Evolutionary conservation across 345 rosid species (phyloP), one percentile per base, ranked within the genome.

Genomic region (Salix caprea): DNA sequence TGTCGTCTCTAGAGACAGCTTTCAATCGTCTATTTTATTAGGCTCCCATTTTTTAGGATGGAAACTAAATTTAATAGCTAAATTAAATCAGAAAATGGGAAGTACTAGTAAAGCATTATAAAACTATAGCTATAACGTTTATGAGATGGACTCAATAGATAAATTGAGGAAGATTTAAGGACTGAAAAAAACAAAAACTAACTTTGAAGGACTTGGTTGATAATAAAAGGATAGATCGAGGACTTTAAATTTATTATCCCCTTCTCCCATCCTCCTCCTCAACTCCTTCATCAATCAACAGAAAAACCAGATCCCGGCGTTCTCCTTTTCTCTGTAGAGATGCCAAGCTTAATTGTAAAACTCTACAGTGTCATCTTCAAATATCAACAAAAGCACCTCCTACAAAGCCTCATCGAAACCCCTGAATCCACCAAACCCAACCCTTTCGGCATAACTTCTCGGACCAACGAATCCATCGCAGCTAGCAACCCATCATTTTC

Each of bases 321-420:
- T 23, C 62, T 23, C 28, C 26, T n/a, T 26, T 36, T n/a, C 28
- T 23, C 64, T 10, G 64, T 58, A n/a, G 60, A 77, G 76, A 89
- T 91, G 93, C 92, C 93, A 67, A 85, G 86, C 83, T 81, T 92
- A 78, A 80, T 81, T 28, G 89, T 87, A 24, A 86, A 87, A 76
- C 86, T 92, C 32, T 86, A 87, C 71, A 87, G 92, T 74, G 81
- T 89, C 79, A 84, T 86, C 86, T 89, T 89, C 86, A 92, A 92
- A 81, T 79, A 88, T 80, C 86, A 84, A 30, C 82, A 79, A 81
- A 92, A 84, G 65, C 88, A 83, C 68, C 88, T 78, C 24, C 83
- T 90, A 1, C 86, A 85, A 36, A 88, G 79, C 65, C 86, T 87
- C 6, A 74, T 82, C 24, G 85, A 85, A 62, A 14, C 81, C 52